Evolutionary conservation across 495 filamentous ascomycete species (phyloP), one percentile per base, ranked within the genome.

Genomic region (Podospora pseudoanserina): DNA sequence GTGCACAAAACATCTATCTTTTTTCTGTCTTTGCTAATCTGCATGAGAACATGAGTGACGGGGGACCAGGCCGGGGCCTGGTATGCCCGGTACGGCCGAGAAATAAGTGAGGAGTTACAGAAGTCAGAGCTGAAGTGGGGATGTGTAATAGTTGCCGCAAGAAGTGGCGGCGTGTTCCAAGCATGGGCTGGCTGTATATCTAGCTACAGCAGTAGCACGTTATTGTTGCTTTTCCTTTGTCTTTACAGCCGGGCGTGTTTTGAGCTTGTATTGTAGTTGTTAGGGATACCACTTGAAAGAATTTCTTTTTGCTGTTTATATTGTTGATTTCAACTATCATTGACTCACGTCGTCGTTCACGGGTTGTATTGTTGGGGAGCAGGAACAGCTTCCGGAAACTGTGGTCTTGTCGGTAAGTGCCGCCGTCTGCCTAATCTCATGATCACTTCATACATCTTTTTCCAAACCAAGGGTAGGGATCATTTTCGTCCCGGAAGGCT

Each of bases 231-330:
- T 49, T 49, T 49, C 39, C 7, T 49, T 49, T 49, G 39, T 49
- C 15, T 49, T 49, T 49, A 13, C 7, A 49, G 15, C 2, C 15
- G 7, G 39, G 39, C 6, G 6, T 5, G 7, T 5, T 49, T 49
- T 49, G 39, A 13, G 13, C 13, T 49, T 49, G 23, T 15, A 26
- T 59, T 57, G 27, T 63, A 53, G 30, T 63, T 59, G 49, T 64
- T 67, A 57, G 30, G 28, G 66, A 67, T 61, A 57, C 49, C 49
- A 61, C 53, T 64, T 67, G 60, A 39, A 32, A 19, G 23, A 58
- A 19, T 54, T 54, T 58, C 16, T 39, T 11, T 65, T 34, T 57
- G 18, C 19, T 23, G 27, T 55, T 32, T 34, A 27, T 18, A 16
- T 5, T 20, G 34, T 19, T 26, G 11, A 26, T 9, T 27, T 55